These are phyloP conservation scores for Pleurotus djamor DNA, from an alignment of 768 basidiomycete genomes.

Conservation along the genomic window DNA sequence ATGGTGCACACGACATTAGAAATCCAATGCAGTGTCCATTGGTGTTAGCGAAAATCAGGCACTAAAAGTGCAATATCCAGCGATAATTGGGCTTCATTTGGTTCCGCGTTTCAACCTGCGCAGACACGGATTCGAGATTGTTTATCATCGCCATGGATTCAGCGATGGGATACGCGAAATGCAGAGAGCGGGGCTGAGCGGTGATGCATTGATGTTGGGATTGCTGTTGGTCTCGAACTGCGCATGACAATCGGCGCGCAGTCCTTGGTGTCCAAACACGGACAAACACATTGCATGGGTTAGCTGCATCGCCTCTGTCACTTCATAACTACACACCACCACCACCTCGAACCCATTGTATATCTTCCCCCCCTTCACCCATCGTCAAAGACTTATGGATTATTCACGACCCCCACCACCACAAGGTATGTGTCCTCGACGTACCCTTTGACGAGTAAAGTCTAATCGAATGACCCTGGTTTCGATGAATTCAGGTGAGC, in stretches of 20 bases:
- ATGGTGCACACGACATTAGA: too few relatives aligned
- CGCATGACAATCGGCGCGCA: background rate
- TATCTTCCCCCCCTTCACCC: background rate
- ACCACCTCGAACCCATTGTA: background rate
- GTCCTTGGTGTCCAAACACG: background rate
- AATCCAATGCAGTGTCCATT: too few relatives aligned
- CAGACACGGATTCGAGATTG: too few relatives aligned
- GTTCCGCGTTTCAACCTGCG: too few relatives aligned
- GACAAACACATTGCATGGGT: background rate
- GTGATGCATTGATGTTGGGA: too few relatives aligned
- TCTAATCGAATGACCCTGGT: background rate
- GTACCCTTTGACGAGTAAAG: too few relatives aligned
- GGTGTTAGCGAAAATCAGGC: too few relatives aligned
- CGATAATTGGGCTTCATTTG: too few relatives aligned
- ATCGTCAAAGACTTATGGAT: slow-evolving; percentile 1
- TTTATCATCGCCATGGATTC: too few relatives aligned
- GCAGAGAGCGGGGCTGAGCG: too few relatives aligned
- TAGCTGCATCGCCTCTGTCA: background rate
- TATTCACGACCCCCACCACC: slow-evolving; percentile 9
- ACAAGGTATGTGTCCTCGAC: slow-evolving; percentile 3
- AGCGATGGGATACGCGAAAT: too few relatives aligned
- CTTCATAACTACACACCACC: background rate
- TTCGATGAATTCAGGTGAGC: background rate
- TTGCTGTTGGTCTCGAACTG: background rate
- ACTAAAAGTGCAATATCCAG: too few relatives aligned